phyloP scores from a whole-genome alignment of 306 rosid genomes.

The Pyrus pyrifolia region DNA sequence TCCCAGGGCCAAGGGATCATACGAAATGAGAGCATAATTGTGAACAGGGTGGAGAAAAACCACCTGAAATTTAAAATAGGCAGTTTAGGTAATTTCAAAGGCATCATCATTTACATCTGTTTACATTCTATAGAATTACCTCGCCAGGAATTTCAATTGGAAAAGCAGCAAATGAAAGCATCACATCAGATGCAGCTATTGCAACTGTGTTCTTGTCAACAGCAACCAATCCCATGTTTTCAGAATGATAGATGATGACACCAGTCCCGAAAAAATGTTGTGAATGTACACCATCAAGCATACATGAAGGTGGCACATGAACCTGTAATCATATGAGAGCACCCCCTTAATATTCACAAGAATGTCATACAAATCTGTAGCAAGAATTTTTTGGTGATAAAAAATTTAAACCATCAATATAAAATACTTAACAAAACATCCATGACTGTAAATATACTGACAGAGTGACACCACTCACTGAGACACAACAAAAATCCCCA shows the following conservation, averaged over 20 bases:
- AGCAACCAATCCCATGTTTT: slow-evolving; percentile 71
- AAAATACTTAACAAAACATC: background rate
- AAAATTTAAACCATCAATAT: no score
- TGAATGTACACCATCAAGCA: slow-evolving; percentile 97
- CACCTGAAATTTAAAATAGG: slow-evolving; percentile 47
- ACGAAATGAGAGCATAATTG: slow-evolving; percentile 85
- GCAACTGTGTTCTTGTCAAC: slow-evolving; percentile 96
- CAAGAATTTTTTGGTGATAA: background rate
- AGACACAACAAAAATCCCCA: background rate
- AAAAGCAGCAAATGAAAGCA: slow-evolving; percentile 93
- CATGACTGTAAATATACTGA: background rate
- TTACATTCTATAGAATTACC: slow-evolving; percentile 41
- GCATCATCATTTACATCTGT: background rate
- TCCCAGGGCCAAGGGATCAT: slow-evolving; percentile 92
- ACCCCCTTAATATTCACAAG: slow-evolving; percentile 13
- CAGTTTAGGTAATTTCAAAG: slow-evolving; percentile 2
- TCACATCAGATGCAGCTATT: slow-evolving; percentile 72
- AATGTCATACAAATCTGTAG: background rate
- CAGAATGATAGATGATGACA: slow-evolving; percentile 75
- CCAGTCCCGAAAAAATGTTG: slow-evolving; percentile 92
- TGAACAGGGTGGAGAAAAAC: slow-evolving; percentile 96
- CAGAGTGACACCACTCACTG: background rate
- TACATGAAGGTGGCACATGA: slow-evolving; percentile 89
- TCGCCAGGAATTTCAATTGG: slow-evolving; percentile 95
- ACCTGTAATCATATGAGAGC: slow-evolving; percentile 49